These are phyloP conservation scores for Ophiostoma quercus DNA, from an alignment of 2,329 filamentous ascomycete species.

Conservation along the genomic window DNA sequence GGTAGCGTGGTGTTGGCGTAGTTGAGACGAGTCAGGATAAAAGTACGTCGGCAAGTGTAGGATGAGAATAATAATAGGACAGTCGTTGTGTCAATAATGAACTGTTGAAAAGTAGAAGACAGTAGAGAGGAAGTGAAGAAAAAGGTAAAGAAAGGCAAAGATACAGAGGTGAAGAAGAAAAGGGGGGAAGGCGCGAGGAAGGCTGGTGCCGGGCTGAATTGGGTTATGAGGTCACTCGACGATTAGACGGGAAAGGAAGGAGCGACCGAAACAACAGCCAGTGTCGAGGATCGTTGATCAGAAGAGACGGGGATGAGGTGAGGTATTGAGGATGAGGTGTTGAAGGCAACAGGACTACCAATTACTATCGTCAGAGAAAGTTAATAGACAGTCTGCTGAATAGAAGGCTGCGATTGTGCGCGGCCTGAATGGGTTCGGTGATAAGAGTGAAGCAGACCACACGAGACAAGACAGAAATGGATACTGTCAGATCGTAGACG, in stretches of 20 bases:
- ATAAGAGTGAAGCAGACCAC: slow-evolving; percentile 5
- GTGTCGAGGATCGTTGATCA: neutral
- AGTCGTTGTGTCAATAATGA: neutral
- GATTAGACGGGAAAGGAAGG: slow-evolving; percentile 3
- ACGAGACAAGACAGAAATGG: slow-evolving; percentile 6
- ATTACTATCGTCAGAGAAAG: neutral
- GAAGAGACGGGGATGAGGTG: neutral
- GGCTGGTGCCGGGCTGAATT: neutral
- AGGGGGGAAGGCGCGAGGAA: neutral
- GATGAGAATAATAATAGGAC: neutral
- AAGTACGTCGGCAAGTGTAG: neutral
- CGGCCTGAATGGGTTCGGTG: neutral
- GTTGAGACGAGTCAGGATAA: neutral
- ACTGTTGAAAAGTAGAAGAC: neutral
- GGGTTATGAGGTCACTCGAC: slow-evolving; percentile 1
- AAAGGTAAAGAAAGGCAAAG: neutral
- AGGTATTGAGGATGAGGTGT: neutral
- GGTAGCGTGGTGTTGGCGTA: neutral
- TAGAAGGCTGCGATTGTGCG: neutral
- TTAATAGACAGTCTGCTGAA: neutral
- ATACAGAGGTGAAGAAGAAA: neutral
- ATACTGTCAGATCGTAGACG: slow-evolving; percentile 5
- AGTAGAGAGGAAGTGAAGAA: neutral
- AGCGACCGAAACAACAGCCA: neutral
- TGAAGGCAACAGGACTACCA: neutral